Conservation (phyloP, 2,329 filamentous ascomycete genomes). For the Gliomastix tumulicola region DNA sequence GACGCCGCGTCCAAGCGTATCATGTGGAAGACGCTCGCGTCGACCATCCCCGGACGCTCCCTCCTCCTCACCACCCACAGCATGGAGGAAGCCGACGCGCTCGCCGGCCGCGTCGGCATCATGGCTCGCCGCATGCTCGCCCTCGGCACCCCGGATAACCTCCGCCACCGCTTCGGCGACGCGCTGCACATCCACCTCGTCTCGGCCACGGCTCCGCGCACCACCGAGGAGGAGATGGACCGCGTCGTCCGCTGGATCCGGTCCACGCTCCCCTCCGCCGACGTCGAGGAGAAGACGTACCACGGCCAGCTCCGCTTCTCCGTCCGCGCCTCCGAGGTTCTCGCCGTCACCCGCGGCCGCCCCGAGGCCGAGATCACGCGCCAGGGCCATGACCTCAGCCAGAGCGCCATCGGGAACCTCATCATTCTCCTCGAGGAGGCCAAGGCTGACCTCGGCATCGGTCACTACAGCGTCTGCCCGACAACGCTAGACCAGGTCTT, state of each 20-base stretch:
- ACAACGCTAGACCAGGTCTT: slow-evolving; percentile 91
- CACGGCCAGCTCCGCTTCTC: slow-evolving; percentile 87
- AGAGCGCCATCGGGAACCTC: slow-evolving; percentile 57
- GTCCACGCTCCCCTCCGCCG: slow-evolving; percentile 53
- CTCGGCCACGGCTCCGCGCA: slow-evolving; percentile 66
- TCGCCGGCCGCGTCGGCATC: slow-evolving; percentile 79
- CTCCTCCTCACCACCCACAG: slow-evolving; percentile 86
- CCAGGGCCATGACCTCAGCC: slow-evolving; percentile 14
- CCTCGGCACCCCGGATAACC: slow-evolving; percentile 65
- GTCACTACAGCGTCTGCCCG: slow-evolving; percentile 81
- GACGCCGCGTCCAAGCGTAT: slow-evolving; percentile 86
- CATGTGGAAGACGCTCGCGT: slow-evolving; percentile 82
- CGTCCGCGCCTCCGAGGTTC: slow-evolving; percentile 47
- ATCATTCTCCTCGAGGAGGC: slow-evolving; percentile 69
- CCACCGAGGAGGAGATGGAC: slow-evolving; percentile 60
- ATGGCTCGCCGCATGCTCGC: slow-evolving; percentile 82
- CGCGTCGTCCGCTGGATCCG: slow-evolving; percentile 60
- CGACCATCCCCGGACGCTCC: slow-evolving; percentile 69
- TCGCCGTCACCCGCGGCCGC: slow-evolving; percentile 12
- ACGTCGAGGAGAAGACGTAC: slow-evolving; percentile 66
- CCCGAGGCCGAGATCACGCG: slow-evolving; percentile 12
- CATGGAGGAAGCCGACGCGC: slow-evolving; percentile 91
- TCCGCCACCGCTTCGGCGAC: slow-evolving; percentile 71
- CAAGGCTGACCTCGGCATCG: slow-evolving; percentile 61
- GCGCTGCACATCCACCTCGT: slow-evolving; percentile 78